phyloP scores from a whole-genome alignment of 768 basidiomycete genomes.

The Krasilnikovozyma curviuscula region DNA sequence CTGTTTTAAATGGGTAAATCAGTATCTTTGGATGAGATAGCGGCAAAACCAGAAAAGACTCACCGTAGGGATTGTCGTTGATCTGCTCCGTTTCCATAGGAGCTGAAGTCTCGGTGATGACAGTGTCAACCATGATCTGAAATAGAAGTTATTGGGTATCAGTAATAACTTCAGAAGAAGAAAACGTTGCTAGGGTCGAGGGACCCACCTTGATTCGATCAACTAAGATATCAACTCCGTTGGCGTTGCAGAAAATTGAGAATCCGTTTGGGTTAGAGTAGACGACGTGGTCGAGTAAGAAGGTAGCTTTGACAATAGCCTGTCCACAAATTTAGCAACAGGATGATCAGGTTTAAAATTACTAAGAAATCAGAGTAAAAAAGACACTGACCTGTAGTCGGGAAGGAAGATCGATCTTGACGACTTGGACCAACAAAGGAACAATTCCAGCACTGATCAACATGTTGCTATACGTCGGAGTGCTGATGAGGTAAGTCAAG shows the following conservation, averaged over 20 bases:
- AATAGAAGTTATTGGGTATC: neutral
- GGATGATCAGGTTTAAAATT: neutral
- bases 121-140: no score
- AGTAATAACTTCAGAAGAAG: conserved; percentile 1
- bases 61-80: conserved; percentile 35
- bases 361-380: neutral
- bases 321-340: conserved; percentile 2
- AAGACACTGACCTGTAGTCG: conserved; percentile 36
- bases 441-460: conserved; percentile 84
- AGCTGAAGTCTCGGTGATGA: no score
- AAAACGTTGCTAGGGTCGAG: neutral
- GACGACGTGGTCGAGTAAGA: conserved; percentile 74
- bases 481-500: conserved; percentile 66
- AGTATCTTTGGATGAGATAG: conserved; percentile 1
- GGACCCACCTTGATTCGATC: conserved; percentile 60
- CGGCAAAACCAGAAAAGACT: conserved; percentile 9
- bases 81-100: conserved; percentile 27
- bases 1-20: conserved; percentile 26
- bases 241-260: conserved; percentile 60
- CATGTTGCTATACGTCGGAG: conserved; percentile 74
- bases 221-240: conserved; percentile 69
- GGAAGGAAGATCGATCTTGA: conserved; percentile 52
- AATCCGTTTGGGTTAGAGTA: conserved; percentile 79
- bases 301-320: conserved; percentile 72
- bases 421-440: conserved; percentile 68